Evolutionary conservation across 2,329 filamentous ascomycete species (phyloP).

Genomic region (Stachybotrys echinatus): DNA sequence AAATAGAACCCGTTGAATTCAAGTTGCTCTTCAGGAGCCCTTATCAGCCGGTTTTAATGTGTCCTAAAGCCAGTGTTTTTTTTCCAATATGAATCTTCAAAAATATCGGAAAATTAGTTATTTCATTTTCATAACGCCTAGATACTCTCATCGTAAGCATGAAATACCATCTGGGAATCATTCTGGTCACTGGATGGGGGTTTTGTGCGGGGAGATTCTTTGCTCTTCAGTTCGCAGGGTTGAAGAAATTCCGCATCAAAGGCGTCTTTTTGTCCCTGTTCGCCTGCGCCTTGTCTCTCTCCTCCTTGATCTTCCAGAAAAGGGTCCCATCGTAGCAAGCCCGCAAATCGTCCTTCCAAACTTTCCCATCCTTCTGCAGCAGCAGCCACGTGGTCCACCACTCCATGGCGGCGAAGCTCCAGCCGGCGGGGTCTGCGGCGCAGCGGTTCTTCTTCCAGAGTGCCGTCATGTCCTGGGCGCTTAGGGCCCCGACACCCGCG

Average conservation of each 20-base stretch:
- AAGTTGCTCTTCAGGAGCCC: too few relatives aligned
- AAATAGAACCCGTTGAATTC: too few relatives aligned
- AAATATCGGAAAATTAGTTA: too few relatives aligned
- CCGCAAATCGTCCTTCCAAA: constrained; percentile 48
- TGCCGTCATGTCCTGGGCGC: constrained; percentile 24
- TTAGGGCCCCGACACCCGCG: constrained; percentile 28
- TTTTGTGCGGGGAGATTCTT: too few relatives aligned
- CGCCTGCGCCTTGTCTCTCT: constrained; percentile 1
- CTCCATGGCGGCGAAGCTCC: constrained; percentile 13
- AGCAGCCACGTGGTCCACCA: constrained; percentile 42
- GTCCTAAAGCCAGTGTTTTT: too few relatives aligned
- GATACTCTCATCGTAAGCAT: too few relatives aligned
- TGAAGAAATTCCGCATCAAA: not conserved
- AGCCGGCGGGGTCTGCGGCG: constrained; percentile 13
- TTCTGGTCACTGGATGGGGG: too few relatives aligned
- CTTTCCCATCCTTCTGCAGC: constrained; percentile 45
- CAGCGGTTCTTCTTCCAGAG: constrained; percentile 33
- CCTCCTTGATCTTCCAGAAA: constrained; percentile 13
- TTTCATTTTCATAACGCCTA: too few relatives aligned
- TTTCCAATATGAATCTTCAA: too few relatives aligned
- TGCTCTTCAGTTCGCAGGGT: not conserved
- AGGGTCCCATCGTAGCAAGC: constrained; percentile 15
- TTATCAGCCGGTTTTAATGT: too few relatives aligned
- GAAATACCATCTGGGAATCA: too few relatives aligned
- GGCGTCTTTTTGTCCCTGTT: not conserved